phyloP scores from a whole-genome alignment of 2,329 filamentous ascomycete genomes.

The Pseudogymnoascus sp. region DNA sequence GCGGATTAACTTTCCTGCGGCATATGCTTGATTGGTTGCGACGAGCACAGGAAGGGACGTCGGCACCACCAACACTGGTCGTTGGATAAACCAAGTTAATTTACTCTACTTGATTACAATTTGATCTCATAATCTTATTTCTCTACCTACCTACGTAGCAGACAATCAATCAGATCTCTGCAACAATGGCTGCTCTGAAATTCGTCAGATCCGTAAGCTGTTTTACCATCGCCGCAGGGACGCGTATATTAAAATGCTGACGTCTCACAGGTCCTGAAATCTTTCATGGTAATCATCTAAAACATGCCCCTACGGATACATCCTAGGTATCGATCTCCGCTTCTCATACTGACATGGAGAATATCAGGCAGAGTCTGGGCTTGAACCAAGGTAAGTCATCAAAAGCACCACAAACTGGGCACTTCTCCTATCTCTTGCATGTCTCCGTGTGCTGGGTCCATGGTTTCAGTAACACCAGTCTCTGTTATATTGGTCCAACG shows the following conservation, averaged over 20 bases:
- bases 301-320: not conserved
- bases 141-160: not conserved
- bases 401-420: not conserved
- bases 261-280: conserved; percentile 62
- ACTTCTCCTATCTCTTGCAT: conserved; percentile 1
- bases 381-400: conserved; percentile 68
- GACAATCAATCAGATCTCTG: not conserved
- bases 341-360: not conserved
- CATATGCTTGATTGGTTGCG: not conserved
- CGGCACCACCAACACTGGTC: not conserved
- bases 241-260: conserved; percentile 12
- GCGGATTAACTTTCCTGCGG: not conserved
- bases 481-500: not conserved
- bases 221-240: not conserved
- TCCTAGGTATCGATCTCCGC: not conserved
- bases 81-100: not conserved
- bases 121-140: not conserved
- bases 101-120: not conserved
- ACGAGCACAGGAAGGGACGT: no score
- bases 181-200: conserved; percentile 44
- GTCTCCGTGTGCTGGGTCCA: not conserved
- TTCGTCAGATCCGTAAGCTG: conserved; percentile 57
- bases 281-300: conserved; percentile 53
- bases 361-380: conserved; percentile 55
- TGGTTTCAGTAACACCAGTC: not conserved